Percentiles rank a stretch among this genome's conserved stretches.
These are phyloP conservation scores for Nemophila menziesii DNA, from an alignment of 257 asterid species.

Conservation along the genomic window DNA sequence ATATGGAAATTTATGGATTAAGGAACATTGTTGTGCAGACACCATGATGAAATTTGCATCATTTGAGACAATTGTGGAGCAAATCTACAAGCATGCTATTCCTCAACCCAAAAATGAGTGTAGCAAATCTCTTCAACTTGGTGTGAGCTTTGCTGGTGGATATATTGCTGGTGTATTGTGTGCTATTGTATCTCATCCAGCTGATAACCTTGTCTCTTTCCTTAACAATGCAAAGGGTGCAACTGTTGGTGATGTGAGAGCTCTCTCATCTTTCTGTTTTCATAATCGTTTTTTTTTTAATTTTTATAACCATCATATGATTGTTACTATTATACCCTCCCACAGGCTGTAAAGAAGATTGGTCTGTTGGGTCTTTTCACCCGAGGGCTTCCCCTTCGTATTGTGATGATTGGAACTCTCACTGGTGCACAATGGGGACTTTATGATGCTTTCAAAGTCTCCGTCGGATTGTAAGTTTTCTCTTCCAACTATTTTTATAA, in stretches of 20 bases:
- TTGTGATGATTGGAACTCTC: slow-evolving; percentile 92
- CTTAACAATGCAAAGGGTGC: slow-evolving; percentile 93
- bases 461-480: slow-evolving; percentile 71
- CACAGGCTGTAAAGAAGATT: slow-evolving; percentile 69
- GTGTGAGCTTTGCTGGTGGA: slow-evolving; percentile 88
- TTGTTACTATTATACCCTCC: background rate
- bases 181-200: slow-evolving; percentile 84
- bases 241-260: slow-evolving; percentile 75
- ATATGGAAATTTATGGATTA: background rate
- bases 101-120: slow-evolving; percentile 67
- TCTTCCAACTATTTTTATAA: too few relatives aligned
- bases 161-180: slow-evolving; percentile 79
- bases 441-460: slow-evolving; percentile 91
- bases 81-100: slow-evolving; percentile 56
- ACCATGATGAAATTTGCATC: slow-evolving; percentile 94
- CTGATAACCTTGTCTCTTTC: slow-evolving; percentile 85
- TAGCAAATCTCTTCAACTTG: slow-evolving; percentile 72
- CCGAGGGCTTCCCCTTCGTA: slow-evolving; percentile 88
- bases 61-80: slow-evolving; percentile 72
- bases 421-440: slow-evolving; percentile 99
- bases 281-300: background rate
- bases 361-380: slow-evolving; percentile 74
- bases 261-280: slow-evolving; percentile 3
- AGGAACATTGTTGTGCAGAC: slow-evolving; percentile 30
- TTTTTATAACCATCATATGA: background rate